These are phyloP conservation scores for Sporothrix humicola DNA, from an alignment of 2,329 filamentous ascomycete species.

Conservation along the genomic window DNA sequence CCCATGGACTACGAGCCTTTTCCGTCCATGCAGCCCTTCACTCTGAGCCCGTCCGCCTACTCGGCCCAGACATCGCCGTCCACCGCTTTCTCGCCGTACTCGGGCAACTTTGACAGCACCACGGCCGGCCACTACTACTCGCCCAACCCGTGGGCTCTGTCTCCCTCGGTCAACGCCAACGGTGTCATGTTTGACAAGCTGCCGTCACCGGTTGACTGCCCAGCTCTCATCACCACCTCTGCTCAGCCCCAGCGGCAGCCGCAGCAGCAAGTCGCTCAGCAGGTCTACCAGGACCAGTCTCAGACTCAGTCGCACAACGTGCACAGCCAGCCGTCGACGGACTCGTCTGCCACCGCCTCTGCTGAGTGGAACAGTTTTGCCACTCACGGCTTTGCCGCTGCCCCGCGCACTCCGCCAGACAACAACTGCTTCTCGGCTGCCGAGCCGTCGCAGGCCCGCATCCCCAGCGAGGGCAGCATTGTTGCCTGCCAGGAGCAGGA, in stretches of 20 bases:
- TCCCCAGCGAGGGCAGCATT: conserved; percentile 56
- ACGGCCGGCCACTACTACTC: conserved; percentile 47
- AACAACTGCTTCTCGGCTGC: conserved; percentile 55
- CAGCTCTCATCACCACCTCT: conserved; percentile 31
- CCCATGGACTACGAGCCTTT: conserved; percentile 46
- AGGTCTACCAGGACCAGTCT: conserved; percentile 22
- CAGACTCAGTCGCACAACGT: conserved; percentile 9
- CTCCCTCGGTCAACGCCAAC: conserved; percentile 37
- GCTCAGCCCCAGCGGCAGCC: conserved; percentile 19
- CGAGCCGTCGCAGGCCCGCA: conserved; percentile 53
- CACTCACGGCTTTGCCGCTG: conserved; percentile 49
- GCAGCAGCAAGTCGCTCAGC: conserved; percentile 1
- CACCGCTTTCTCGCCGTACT: conserved; percentile 60
- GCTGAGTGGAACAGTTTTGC: conserved; percentile 34
- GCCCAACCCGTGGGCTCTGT: conserved; percentile 48
- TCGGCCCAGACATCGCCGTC: conserved; percentile 64
- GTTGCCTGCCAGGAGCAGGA: conserved; percentile 58
- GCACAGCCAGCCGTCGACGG: conserved; percentile 11
- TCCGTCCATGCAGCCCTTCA: conserved; percentile 51
- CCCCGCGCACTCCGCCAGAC: conserved; percentile 60
- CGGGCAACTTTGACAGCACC: conserved; percentile 44
- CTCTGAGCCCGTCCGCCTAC: conserved; percentile 60
- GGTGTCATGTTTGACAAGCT: conserved; percentile 37
- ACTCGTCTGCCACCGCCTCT: not conserved
- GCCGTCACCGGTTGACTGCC: conserved; percentile 37